phyloP scores from a whole-genome alignment of 2,329 filamentous ascomycete species.

The Hypoxylon sp. region DNA sequence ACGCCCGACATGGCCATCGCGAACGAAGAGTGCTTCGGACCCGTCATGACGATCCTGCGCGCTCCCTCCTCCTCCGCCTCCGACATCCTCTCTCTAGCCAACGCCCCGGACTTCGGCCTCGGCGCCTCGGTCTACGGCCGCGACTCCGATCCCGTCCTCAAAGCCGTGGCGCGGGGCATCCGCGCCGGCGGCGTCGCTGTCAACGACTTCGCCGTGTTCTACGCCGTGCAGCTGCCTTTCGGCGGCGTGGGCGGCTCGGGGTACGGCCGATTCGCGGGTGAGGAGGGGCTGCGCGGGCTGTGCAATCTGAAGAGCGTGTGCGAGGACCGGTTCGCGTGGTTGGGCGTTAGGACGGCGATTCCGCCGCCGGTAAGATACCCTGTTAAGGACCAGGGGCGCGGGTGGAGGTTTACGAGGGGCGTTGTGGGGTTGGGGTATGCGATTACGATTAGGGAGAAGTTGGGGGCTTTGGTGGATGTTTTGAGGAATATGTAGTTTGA shows the following conservation, averaged over 20 bases:
- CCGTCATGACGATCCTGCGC: slow-evolving; percentile 88
- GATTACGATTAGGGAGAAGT: slow-evolving; percentile 57
- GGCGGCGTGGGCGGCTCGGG: slow-evolving; percentile 91
- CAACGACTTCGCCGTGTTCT: slow-evolving; percentile 95
- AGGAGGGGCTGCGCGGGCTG: slow-evolving; percentile 86
- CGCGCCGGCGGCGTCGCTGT: slow-evolving; percentile 92
- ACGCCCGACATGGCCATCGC: slow-evolving; percentile 89
- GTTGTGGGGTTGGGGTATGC: slow-evolving; percentile 75
- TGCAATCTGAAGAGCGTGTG: slow-evolving; percentile 93
- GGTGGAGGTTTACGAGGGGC: slow-evolving; percentile 76
- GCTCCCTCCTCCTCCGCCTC: slow-evolving; percentile 71
- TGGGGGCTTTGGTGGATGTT: slow-evolving; percentile 59
- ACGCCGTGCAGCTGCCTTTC: slow-evolving; percentile 95
- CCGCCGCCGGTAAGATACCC: slow-evolving; percentile 87
- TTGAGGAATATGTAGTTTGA: slow-evolving; percentile 59
- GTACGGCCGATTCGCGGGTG: slow-evolving; percentile 92
- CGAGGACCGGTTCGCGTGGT: slow-evolving; percentile 76
- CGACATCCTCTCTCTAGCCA: slow-evolving; percentile 83
- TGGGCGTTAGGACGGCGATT: slow-evolving; percentile 81
- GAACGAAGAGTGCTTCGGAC: slow-evolving; percentile 92
- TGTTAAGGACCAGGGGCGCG: slow-evolving; percentile 73
- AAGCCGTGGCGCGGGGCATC: slow-evolving; percentile 76
- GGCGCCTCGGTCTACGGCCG: slow-evolving; percentile 90
- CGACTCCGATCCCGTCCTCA: slow-evolving; percentile 71
- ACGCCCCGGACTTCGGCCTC: slow-evolving; percentile 87